These are phyloP conservation scores for Flaveria ramosissima DNA, from an alignment of 129 eudicot species.

Conservation along the genomic window DNA sequence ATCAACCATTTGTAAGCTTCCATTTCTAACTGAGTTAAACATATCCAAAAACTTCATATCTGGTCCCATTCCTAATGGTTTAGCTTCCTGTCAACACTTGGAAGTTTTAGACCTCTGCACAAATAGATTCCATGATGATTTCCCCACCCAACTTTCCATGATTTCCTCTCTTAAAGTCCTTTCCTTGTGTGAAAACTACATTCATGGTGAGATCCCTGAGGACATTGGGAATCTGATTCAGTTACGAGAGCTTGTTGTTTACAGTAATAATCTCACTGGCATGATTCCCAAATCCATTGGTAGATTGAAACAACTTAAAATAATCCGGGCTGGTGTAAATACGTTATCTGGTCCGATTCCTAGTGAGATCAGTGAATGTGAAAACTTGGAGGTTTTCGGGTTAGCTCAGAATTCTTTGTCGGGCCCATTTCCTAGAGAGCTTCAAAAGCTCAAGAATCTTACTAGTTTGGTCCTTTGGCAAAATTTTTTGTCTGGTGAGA, in stretches of 20 bases:
- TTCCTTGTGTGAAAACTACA: conserved; percentile 71
- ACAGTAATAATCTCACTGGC: conserved; percentile 86
- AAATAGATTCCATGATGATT: conserved; percentile 56
- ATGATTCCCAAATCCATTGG: conserved; percentile 63
- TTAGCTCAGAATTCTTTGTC: conserved; percentile 68
- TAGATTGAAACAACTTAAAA: conserved; percentile 53
- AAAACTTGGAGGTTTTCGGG: conserved; percentile 61
- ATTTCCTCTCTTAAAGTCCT: conserved; percentile 61
- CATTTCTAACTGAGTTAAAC: conserved; percentile 55
- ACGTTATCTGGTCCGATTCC: conserved; percentile 73
- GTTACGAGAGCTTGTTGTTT: conserved; percentile 73
- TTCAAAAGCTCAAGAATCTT: conserved; percentile 60
- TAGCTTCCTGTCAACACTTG: conserved; percentile 51
- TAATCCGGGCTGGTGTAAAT: conserved; percentile 76
- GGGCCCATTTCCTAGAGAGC: conserved; percentile 67
- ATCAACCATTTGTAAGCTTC: conserved; percentile 66
- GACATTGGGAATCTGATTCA: conserved; percentile 54
- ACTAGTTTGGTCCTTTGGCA: conserved; percentile 72
- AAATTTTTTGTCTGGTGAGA: conserved; percentile 62
- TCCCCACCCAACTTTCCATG: conserved; percentile 56
- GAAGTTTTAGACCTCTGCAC: conserved; percentile 82
- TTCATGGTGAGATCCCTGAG: conserved; percentile 63
- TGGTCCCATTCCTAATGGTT: conserved; percentile 64
- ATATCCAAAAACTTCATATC: conserved; percentile 72
- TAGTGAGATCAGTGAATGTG: conserved; percentile 68